A percentile compares a stretch with the other conserved stretches of the same genome.
Evolutionary conservation across 768 basidiomycete genomes (phyloP).

Genomic region (Suillus placidus): DNA sequence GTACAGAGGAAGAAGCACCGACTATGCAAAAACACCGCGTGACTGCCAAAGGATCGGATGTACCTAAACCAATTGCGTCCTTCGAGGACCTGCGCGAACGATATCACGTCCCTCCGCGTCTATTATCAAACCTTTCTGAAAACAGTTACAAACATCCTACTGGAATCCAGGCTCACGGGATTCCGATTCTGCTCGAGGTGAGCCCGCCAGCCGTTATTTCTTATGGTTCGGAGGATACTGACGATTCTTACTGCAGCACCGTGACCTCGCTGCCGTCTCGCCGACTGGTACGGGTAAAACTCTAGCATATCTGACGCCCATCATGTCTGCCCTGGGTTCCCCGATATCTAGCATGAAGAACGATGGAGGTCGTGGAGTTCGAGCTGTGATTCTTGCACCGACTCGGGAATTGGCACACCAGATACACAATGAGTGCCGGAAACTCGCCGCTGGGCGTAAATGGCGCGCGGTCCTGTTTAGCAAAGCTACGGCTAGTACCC

Average conservation of each 20-base stretch:
- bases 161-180: conserved; percentile 77
- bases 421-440: conserved; percentile 88
- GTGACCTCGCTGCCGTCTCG: conserved; percentile 92
- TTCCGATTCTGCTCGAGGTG: conserved; percentile 82
- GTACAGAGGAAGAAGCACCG: conserved; percentile 24
- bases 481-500: conserved; percentile 85
- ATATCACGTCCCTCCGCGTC: conserved; percentile 58
- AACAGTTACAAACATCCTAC: conserved; percentile 72
- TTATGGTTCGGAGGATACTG: conserved; percentile 7
- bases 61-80: conserved; percentile 59
- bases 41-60: conserved; percentile 68
- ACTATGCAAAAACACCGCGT: conserved; percentile 60
- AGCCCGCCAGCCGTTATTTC: conserved; percentile 21
- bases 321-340: conserved; percentile 60
- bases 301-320: conserved; percentile 85
- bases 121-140: conserved; percentile 65
- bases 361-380: conserved; percentile 57
- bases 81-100: conserved; percentile 63
- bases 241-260: conserved; percentile 45
- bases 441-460: conserved; percentile 77
- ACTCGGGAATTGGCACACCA: conserved; percentile 97
- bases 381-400: conserved; percentile 84
- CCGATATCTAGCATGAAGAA: conserved; percentile 54
- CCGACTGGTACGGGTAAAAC: conserved; percentile 99
- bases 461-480: conserved; percentile 84